Evolutionary conservation across 2,329 filamentous ascomycete species (phyloP), one percentile per base, ranked within the genome.

Genomic region (Dactylella cylindrospora): DNA sequence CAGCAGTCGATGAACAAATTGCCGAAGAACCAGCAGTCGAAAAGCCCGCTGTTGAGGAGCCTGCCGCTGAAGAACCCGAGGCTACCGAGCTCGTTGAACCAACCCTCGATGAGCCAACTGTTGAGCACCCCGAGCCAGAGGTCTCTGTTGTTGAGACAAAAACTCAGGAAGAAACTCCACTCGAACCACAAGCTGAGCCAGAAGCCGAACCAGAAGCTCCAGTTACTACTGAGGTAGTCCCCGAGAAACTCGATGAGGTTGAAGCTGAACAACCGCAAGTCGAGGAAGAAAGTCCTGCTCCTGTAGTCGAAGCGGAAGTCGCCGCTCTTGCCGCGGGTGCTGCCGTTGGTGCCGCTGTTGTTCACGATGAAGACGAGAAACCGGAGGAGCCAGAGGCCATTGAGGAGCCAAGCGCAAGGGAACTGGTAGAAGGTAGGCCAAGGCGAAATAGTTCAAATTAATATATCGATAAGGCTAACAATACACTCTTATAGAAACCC

Each of bases 351-450:
- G n/a, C n/a, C n/a, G n/a, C n/a, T n/a, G n/a, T n/a, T n/a, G n/a
- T n/a, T n/a, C n/a, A n/a, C n/a, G n/a, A n/a, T n/a, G n/a, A n/a
- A 33, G 31, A 33, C n/a, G 31, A 12, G n/a, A 10, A 13, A 20
- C 32, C 45, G 2, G 32, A 33, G 17, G 43, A 46, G n/a, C n/a
- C 29, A 13, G n/a, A n/a, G n/a, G n/a, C n/a, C n/a, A n/a, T n/a
- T n/a, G n/a, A n/a, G n/a, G n/a, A n/a, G n/a, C n/a, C n/a, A n/a
- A n/a, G n/a, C n/a, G n/a, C n/a, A n/a, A n/a, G n/a, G n/a, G n/a
- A n/a, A n/a, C n/a, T n/a, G n/a, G 43, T 46, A 35, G 45, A 43
- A 43, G 39, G 39, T 43, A 17, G 7, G 23, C 31, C 31, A 4
- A 28, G 5, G 17, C 39, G 3, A 5, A 23, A 25, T 17, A 3